Evolutionary conservation across 768 basidiomycete species (phyloP).

Genomic region (Russula compacta): DNA sequence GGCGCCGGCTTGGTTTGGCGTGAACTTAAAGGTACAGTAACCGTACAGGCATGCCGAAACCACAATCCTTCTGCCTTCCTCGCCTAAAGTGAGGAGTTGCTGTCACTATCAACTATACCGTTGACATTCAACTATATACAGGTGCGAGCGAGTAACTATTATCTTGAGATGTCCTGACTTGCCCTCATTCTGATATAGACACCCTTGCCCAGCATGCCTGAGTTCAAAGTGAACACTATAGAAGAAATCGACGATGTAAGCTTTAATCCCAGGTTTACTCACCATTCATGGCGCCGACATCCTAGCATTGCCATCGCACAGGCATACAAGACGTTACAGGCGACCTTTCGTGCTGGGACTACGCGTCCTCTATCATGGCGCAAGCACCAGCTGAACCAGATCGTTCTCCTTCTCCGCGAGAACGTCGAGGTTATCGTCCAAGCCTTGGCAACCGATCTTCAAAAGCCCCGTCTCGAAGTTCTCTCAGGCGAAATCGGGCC

Average conservation of each 20-base stretch:
- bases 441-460: constrained; percentile 30
- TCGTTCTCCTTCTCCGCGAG: constrained; percentile 55
- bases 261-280: too few relatives aligned
- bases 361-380: constrained; percentile 52
- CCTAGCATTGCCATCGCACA: neutral
- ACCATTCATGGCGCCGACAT: neutral
- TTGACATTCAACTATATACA: too few relatives aligned
- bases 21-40: too few relatives aligned
- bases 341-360: constrained; percentile 56
- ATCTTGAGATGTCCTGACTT: neutral
- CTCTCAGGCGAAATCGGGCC: constrained; percentile 34
- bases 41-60: too few relatives aligned
- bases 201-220: neutral
- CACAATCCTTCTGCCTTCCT: too few relatives aligned
- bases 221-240: constrained; percentile 2
- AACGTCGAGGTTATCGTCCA: constrained; percentile 45
- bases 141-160: too few relatives aligned
- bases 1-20: too few relatives aligned
- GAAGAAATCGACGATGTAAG: constrained; percentile 7
- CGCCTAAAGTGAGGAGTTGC: too few relatives aligned
- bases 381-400: constrained; percentile 52
- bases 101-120: too few relatives aligned
- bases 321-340: constrained; percentile 16
- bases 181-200: neutral
- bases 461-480: constrained; percentile 22